Percentiles rank a stretch among this genome's conserved stretches.
Conservation (phyloP, 805 yeast genomes). For the Wickerhamomyces sydowiorum region DNA sequence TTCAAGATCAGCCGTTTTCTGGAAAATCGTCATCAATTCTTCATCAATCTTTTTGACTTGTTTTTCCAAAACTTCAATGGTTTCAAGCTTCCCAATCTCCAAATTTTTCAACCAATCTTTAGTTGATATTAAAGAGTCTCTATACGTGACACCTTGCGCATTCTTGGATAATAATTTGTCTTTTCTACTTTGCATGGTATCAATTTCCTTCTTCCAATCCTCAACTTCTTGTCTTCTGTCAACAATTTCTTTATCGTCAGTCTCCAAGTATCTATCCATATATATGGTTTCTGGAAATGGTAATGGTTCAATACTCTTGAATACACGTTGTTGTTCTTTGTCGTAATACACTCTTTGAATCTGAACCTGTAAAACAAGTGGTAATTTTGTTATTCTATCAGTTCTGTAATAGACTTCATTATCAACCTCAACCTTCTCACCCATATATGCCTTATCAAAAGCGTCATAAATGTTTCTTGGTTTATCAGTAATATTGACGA, state of each 20-base stretch:
- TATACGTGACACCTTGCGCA: slow-evolving; percentile 42
- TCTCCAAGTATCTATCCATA: slow-evolving; percentile 83
- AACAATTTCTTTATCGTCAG: slow-evolving; percentile 49
- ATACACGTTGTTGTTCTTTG: slow-evolving; percentile 62
- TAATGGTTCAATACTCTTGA: slow-evolving; percentile 76
- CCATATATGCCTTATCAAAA: slow-evolving; percentile 72
- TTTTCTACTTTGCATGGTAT: slow-evolving; percentile 36
- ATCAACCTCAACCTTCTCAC: slow-evolving; percentile 61
- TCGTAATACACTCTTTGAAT: slow-evolving; percentile 93
- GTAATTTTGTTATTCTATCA: slow-evolving; percentile 64
- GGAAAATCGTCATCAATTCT: slow-evolving; percentile 37
- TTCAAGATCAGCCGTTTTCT: slow-evolving; percentile 39
- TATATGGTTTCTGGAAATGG: slow-evolving; percentile 74
- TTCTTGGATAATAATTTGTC: slow-evolving; percentile 37
- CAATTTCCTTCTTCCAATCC: slow-evolving; percentile 54
- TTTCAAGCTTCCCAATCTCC: slow-evolving; percentile 35
- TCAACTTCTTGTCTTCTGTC: slow-evolving; percentile 47
- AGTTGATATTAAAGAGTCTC: slow-evolving; percentile 51
- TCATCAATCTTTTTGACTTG: slow-evolving; percentile 42
- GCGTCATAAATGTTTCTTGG: slow-evolving; percentile 90
- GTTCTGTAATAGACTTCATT: slow-evolving; percentile 70
- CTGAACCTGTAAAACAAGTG: slow-evolving; percentile 83
- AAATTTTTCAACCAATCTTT: slow-evolving; percentile 45
- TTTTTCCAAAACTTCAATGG: slow-evolving; percentile 41
- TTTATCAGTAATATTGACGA: slow-evolving; percentile 83